Conservation (phyloP, 2,329 filamentous ascomycete genomes). For the Fusarium sp. region DNA sequence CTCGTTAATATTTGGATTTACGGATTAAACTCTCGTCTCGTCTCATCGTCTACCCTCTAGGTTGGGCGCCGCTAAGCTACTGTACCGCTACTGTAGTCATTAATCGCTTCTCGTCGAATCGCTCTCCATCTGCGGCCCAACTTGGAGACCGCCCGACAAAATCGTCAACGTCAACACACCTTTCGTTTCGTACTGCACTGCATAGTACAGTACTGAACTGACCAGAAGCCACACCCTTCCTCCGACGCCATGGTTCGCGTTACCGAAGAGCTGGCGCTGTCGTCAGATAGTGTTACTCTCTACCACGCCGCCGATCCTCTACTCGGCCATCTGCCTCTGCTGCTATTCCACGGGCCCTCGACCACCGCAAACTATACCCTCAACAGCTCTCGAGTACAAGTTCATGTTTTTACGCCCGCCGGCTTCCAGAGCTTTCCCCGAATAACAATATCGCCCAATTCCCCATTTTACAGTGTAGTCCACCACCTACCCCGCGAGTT, state of each 20-base stretch:
- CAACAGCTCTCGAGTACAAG: conserved; percentile 93
- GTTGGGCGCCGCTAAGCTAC: conserved; percentile 16
- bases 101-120: conserved; percentile 27
- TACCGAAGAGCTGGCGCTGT: conserved; percentile 80
- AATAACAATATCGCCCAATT: conserved; percentile 92
- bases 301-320: conserved; percentile 90
- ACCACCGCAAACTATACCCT: conserved; percentile 87
- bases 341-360: conserved; percentile 92
- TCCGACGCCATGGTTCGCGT: conserved; percentile 80
- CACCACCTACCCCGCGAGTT: conserved; percentile 90
- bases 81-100: background rate
- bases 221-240: conserved; percentile 31
- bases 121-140: conserved; percentile 42
- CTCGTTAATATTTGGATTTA: conserved; percentile 27
- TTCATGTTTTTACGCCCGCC: conserved; percentile 89
- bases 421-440: conserved; percentile 91
- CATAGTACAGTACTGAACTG: background rate
- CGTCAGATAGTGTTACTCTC: conserved; percentile 83
- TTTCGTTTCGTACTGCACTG: conserved; percentile 27
- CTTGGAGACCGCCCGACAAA: conserved; percentile 37
- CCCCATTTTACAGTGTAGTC: conserved; percentile 90
- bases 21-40: conserved; percentile 21
- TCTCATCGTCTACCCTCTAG: background rate
- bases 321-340: conserved; percentile 81
- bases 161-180: conserved; percentile 32